Base-by-base conservation (phyloP, 1,284 basidiomycete genomes). In the Austropuccinia psidii region DNA sequence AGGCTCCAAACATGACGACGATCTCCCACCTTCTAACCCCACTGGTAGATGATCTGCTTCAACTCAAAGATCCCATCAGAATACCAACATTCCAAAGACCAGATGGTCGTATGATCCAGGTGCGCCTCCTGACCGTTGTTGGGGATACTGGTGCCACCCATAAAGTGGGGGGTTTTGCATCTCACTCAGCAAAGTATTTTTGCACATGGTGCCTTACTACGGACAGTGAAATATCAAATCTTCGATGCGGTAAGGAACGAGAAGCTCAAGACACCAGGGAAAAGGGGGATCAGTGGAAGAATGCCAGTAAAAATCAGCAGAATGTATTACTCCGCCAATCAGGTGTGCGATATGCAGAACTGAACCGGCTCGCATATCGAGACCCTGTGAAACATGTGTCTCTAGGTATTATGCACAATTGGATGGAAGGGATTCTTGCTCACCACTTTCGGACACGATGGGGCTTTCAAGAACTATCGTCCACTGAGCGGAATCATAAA, bases 361-460 rank as follows among this genome's bases (percentile, higher is more conserved):
- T 66, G 9, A 66, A 66, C 27, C 7, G 13, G 21, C 43, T 66
- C 5, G 21, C 1, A 9, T 66, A 66, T 37, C n/a, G 45, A n/a
- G 11, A 50, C 37, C 62, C 62, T 29, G 47, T 33, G 3, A 4
- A 50, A 33, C 62, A 66, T 27, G 31, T 66, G 1, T 19, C 47
- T 3, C 33, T 66, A 17, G 62, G 62, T 35, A 52, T 66, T 11
- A 66, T 66, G 62, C 62, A 66, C 29, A 66, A 66, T 33, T 66
- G 62, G 62, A 17, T 49, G 11, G 62, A 66, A 37, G 60, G 47
- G 9, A 47, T 66, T 7, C 45, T 66, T 31, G 5, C 9, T 4
- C 62, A 66, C n/a, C 62, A 66, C 24, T 66, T 66, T 33, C 17
- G 43, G 17, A 9, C 24, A 24, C 24, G 62, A 49, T 66, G 62